phyloP scores from a whole-genome alignment of 2,329 filamentous ascomycete species.

The Microdochium nivale region DNA sequence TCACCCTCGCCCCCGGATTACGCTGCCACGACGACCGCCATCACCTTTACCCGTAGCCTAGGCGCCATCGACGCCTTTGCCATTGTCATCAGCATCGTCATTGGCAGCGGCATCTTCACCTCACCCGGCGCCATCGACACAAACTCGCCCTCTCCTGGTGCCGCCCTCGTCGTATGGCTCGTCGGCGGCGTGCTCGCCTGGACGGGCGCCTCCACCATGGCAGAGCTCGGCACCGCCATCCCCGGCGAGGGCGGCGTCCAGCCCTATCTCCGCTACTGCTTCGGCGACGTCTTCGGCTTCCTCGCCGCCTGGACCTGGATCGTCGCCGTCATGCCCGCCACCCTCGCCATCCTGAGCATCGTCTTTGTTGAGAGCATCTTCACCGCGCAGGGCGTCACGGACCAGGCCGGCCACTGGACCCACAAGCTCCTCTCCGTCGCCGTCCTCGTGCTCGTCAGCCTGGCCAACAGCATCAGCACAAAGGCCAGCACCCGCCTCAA shows the following conservation, averaged over 20 bases:
- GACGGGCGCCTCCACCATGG: constrained; percentile 54
- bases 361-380: constrained; percentile 55
- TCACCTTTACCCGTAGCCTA: constrained; percentile 19
- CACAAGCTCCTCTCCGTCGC: constrained; percentile 44
- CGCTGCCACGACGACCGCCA: not conserved
- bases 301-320: constrained; percentile 59
- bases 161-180: constrained; percentile 50
- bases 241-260: constrained; percentile 56
- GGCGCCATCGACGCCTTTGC: constrained; percentile 34
- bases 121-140: constrained; percentile 55
- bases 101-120: constrained; percentile 57
- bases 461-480: constrained; percentile 48
- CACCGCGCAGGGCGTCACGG: constrained; percentile 38
- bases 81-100: constrained; percentile 54
- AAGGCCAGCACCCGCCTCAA: constrained; percentile 45
- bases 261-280: constrained; percentile 52
- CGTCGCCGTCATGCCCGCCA: constrained; percentile 55
- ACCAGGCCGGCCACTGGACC: constrained; percentile 28
- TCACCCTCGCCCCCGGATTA: not conserved
- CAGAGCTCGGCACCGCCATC: constrained; percentile 55
- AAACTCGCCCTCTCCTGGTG: constrained; percentile 53
- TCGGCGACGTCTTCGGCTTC: constrained; percentile 53
- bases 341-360: constrained; percentile 54
- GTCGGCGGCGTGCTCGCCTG: constrained; percentile 53
- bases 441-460: constrained; percentile 34